Conservation (phyloP, 2,329 filamentous ascomycete species). For the Didymella glomerata region DNA sequence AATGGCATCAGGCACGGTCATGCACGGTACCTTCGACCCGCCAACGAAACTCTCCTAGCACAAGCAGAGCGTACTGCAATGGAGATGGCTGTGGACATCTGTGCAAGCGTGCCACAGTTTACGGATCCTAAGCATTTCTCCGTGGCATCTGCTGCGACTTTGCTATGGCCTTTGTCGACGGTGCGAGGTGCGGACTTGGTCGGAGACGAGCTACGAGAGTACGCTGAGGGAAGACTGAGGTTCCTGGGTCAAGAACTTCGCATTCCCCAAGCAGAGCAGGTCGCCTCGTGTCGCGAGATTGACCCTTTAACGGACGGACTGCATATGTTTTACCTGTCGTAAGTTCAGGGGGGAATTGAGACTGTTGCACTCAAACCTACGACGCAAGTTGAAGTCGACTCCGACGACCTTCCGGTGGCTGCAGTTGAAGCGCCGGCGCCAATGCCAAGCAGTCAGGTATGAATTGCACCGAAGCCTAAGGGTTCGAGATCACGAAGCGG, state of each 20-base stretch:
- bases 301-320: slow-evolving; percentile 23
- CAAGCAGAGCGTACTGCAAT: slow-evolving; percentile 5
- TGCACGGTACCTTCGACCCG: slow-evolving; percentile 1
- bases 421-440: not conserved
- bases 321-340: slow-evolving; percentile 23
- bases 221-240: slow-evolving; percentile 17
- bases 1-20: slow-evolving; percentile 22
- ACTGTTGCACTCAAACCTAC: not conserved
- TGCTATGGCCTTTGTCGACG: slow-evolving; percentile 23
- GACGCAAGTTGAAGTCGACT: not conserved
- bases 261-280: slow-evolving; percentile 23
- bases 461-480: not conserved
- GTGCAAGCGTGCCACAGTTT: slow-evolving; percentile 24
- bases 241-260: slow-evolving; percentile 15
- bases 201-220: slow-evolving; percentile 5
- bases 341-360: not conserved
- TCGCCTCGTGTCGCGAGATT: slow-evolving; percentile 9
- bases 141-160: slow-evolving; percentile 13
- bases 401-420: not conserved
- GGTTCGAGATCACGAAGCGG: not conserved
- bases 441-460: not conserved
- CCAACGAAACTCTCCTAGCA: not conserved
- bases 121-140: slow-evolving; percentile 4
- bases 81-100: slow-evolving; percentile 22
- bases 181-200: slow-evolving; percentile 13